These are phyloP conservation scores for Chenopodium berlandieri DNA, from an alignment of 148 eudicot genomes.

Conservation along the genomic window DNA sequence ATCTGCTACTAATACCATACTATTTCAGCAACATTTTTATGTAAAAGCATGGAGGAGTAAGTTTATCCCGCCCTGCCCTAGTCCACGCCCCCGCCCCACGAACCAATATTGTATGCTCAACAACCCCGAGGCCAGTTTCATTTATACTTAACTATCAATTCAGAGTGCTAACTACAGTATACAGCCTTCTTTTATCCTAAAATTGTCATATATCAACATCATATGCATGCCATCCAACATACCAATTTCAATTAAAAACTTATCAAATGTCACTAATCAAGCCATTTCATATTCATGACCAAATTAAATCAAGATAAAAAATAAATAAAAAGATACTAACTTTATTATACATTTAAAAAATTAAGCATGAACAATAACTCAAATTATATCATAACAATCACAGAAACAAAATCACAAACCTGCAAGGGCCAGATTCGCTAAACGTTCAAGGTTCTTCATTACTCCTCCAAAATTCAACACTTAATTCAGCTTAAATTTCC, in stretches of 20 bases:
- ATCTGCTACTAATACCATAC: no score
- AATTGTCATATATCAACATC: neutral
- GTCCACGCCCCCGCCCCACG: neutral
- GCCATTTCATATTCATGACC: neutral
- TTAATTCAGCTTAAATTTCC: constrained; percentile 8
- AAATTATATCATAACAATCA: neutral
- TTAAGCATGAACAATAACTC: neutral
- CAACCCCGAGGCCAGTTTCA: neutral
- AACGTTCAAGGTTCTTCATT: constrained; percentile 78
- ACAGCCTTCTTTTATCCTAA: neutral
- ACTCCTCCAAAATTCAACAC: constrained; percentile 1
- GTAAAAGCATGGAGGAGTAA: no score
- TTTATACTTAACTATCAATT: no score
- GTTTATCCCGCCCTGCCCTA: neutral
- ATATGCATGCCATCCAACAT: neutral
- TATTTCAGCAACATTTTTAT: no score
- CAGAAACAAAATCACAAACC: constrained; percentile 39
- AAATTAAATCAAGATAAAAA: neutral
- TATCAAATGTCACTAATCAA: neutral
- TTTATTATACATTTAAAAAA: neutral
- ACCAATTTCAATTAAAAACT: neutral
- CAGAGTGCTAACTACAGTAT: neutral
- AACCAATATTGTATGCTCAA: neutral
- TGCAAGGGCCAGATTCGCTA: constrained; percentile 81
- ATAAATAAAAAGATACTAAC: no score